phyloP scores from a whole-genome alignment of 495 filamentous ascomycete species.

The Xylona heveae region DNA sequence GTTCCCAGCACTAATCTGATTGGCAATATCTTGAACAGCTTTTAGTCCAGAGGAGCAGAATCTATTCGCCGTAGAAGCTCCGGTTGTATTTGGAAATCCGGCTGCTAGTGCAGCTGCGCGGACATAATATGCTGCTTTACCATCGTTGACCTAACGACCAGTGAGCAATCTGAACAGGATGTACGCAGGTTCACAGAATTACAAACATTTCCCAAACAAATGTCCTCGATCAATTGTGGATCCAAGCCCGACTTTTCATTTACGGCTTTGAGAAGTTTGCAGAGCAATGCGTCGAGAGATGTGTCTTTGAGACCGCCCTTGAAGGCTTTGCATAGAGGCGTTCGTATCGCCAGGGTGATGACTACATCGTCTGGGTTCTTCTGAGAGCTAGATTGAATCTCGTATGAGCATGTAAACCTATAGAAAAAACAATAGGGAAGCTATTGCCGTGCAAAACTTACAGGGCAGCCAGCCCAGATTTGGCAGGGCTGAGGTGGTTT shows the following conservation, averaged over 20 bases:
- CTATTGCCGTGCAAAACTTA: conserved; percentile 22
- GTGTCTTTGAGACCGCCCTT: conserved; percentile 94
- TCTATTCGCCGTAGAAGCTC: conserved; percentile 65
- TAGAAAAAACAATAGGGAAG: conserved; percentile 3
- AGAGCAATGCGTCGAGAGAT: conserved; percentile 65
- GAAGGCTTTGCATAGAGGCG: conserved; percentile 51
- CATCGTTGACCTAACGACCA: conserved; percentile 50
- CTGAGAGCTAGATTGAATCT: conserved; percentile 37
- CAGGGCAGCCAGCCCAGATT: conserved; percentile 51
- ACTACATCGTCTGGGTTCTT: conserved; percentile 95
- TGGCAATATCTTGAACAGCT: conserved; percentile 82
- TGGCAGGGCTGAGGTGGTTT: conserved; percentile 58
- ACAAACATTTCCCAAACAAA: conserved; percentile 76
- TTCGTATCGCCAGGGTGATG: conserved; percentile 65
- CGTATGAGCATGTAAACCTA: conserved; percentile 1
- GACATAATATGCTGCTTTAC: conserved; percentile 72
- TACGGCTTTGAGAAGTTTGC: conserved; percentile 58
- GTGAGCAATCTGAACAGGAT: not conserved
- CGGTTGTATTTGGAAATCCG: conserved; percentile 79
- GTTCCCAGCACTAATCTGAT: conserved; percentile 56
- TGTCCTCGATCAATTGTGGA: conserved; percentile 71
- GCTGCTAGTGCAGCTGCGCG: conserved; percentile 78
- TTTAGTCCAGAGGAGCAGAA: conserved; percentile 96
- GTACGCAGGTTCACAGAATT: not conserved
- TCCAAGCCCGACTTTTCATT: conserved; percentile 54